Evolutionary conservation across 495 filamentous ascomycete genomes (phyloP), one percentile per base, ranked within the genome.

Genomic region (Xylaria telfairii): DNA sequence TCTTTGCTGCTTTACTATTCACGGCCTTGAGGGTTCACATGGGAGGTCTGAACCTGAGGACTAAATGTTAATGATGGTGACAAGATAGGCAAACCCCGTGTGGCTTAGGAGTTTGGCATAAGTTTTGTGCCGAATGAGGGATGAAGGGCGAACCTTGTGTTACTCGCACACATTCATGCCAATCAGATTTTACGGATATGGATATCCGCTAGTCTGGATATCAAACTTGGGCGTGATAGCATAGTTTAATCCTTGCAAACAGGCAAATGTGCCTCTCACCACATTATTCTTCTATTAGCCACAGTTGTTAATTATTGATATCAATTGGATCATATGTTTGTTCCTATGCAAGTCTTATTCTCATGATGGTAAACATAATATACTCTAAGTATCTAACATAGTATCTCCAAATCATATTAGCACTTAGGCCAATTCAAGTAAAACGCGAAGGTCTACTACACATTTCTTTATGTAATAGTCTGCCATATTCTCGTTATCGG

Each of bases 1-100:
- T 81, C 21, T 46, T 81, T 19, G 82, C 84, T 1, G 76, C 76
- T 39, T 17, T 84, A 39, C 79, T 85, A 1, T 74, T 92, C 62
- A 67, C 82, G 26, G 80, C 76, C 9, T 83, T 88, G 9, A 83
- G 88, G 63, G 68, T 87, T 21, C 68, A 73, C 15, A 68, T 66
- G 19, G 71, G 42, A 17, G 74, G 76, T 12, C 68, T 70, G 60
- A 77, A 71, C 12, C 67, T 64, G 19, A 73, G 21, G 56, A 21
- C 30, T 9, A 59, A 21, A 15, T 37, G 56, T 34, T 34, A 37
- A 5, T 59, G 56, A n/a, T 59, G 17, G 32, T 21, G 30, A 59
- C 19, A 32, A 47, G 68, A 24, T 42, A 42, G 5, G 19, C 24
- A 17, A 51, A 51, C 21, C 53, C 10, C 8, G 10, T 10, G 4